Percentiles rank a stretch among this genome's conserved stretches.
Conservation (phyloP, 2,329 filamentous ascomycete species). For the Alternaria sp. region DNA sequence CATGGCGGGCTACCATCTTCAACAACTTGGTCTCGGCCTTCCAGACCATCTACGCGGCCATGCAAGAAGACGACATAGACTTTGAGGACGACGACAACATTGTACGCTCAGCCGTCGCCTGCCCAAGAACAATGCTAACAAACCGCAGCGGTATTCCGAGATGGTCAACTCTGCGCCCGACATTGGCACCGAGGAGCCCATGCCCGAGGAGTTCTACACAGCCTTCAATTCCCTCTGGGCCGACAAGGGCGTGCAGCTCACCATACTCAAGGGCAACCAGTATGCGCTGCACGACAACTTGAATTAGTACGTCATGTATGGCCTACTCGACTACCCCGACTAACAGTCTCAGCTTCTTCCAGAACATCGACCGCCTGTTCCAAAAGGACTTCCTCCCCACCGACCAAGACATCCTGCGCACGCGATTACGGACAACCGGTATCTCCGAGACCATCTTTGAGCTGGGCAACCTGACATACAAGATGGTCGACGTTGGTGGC, state of each 20-base stretch:
- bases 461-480: constrained; percentile 88
- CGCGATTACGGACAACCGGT: constrained; percentile 88
- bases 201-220: constrained; percentile 79
- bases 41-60: constrained; percentile 88
- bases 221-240: constrained; percentile 87
- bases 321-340: not conserved
- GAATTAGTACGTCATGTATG: constrained; percentile 74
- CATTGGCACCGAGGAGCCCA: constrained; percentile 80
- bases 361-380: constrained; percentile 69
- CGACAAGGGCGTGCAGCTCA: constrained; percentile 82
- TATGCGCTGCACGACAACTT: constrained; percentile 96
- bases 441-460: constrained; percentile 97
- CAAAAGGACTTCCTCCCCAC: constrained; percentile 82
- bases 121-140: constrained; percentile 10
- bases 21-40: constrained; percentile 94
- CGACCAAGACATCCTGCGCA: constrained; percentile 93
- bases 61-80: constrained; percentile 82
- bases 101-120: constrained; percentile 60
- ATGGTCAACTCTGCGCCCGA: constrained; percentile 82
- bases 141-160: constrained; percentile 75
- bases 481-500: constrained; percentile 95
- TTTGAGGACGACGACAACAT: constrained; percentile 83
- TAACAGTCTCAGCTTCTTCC: constrained; percentile 74
- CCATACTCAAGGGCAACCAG: constrained; percentile 94
- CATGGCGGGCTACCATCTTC: constrained; percentile 96